Conservation (phyloP, 169 alveolate species). For the Cryptosporidium sp. region DNA sequence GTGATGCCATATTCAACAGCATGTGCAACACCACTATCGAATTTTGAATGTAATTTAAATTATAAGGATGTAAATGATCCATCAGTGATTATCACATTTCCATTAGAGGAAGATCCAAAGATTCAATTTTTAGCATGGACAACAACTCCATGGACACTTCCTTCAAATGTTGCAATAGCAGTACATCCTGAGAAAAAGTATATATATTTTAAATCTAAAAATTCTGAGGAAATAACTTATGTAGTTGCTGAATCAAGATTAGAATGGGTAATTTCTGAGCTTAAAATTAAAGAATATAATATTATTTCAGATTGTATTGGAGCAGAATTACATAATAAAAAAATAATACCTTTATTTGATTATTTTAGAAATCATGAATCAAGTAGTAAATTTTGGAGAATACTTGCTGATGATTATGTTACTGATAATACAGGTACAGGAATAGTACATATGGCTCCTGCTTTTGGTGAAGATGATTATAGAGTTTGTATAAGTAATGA, state of each 20-base stretch:
- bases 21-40: slow-evolving; percentile 96
- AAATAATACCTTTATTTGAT: slow-evolving; percentile 90
- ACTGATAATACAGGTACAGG: slow-evolving; percentile 97
- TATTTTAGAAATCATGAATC: slow-evolving; percentile 82
- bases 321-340: slow-evolving; percentile 89
- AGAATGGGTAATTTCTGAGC: slow-evolving; percentile 83
- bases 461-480: slow-evolving; percentile 97
- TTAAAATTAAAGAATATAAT: slow-evolving; percentile 76
- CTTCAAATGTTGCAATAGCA: slow-evolving; percentile 95
- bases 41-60: slow-evolving; percentile 95
- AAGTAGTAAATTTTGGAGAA: slow-evolving; percentile 79
- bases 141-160: slow-evolving; percentile 99
- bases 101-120: slow-evolving; percentile 83
- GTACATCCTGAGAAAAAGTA: slow-evolving; percentile 93
- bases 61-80: slow-evolving; percentile 97
- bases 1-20: slow-evolving; percentile 99
- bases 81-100: slow-evolving; percentile 94
- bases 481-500: slow-evolving; percentile 83
- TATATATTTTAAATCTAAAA: slow-evolving; percentile 85
- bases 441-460: slow-evolving; percentile 97
- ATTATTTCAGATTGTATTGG: slow-evolving; percentile 86
- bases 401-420: slow-evolving; percentile 92
- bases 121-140: slow-evolving; percentile 96
- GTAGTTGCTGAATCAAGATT: slow-evolving; percentile 91
- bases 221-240: slow-evolving; percentile 79